Conservation (phyloP, 805 yeast genomes). For the Ogataea polymorpha region DNA sequence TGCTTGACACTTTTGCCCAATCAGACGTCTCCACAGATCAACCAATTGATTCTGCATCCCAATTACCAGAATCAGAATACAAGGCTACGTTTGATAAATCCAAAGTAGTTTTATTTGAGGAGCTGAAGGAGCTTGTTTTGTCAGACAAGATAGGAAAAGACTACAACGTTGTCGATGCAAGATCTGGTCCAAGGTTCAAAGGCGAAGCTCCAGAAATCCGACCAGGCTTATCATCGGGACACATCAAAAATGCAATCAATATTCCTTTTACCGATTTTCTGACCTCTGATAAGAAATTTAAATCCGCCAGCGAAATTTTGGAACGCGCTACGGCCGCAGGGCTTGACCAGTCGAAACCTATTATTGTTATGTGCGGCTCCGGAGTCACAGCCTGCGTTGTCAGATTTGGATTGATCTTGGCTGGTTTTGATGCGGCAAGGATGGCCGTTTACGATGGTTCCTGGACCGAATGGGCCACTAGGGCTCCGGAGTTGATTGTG, state of each 20-base stretch:
- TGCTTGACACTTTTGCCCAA: conserved; percentile 65
- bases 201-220: conserved; percentile 89
- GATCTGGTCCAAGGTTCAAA: conserved; percentile 69
- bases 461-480: conserved; percentile 85
- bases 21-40: conserved; percentile 17
- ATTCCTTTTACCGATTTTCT: conserved; percentile 71
- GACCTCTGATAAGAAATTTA: conserved; percentile 46
- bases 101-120: conserved; percentile 65
- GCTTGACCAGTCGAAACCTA: conserved; percentile 50
- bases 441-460: conserved; percentile 79
- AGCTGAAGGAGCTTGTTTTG: conserved; percentile 56
- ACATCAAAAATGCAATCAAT: conserved; percentile 75
- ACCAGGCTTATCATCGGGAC: conserved; percentile 85
- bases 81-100: conserved; percentile 36
- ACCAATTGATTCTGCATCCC: conserved; percentile 11
- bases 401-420: conserved; percentile 65
- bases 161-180: conserved; percentile 73
- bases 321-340: conserved; percentile 43
- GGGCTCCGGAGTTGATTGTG: conserved; percentile 60
- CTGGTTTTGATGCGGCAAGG: conserved; percentile 43
- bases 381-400: conserved; percentile 94
- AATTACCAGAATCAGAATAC: conserved; percentile 31
- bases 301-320: conserved; percentile 43
- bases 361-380: conserved; percentile 90
- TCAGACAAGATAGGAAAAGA: conserved; percentile 41